Base-by-base conservation (phyloP, 2,329 filamentous ascomycete species). In the Hirsutella thompsonii region DNA sequence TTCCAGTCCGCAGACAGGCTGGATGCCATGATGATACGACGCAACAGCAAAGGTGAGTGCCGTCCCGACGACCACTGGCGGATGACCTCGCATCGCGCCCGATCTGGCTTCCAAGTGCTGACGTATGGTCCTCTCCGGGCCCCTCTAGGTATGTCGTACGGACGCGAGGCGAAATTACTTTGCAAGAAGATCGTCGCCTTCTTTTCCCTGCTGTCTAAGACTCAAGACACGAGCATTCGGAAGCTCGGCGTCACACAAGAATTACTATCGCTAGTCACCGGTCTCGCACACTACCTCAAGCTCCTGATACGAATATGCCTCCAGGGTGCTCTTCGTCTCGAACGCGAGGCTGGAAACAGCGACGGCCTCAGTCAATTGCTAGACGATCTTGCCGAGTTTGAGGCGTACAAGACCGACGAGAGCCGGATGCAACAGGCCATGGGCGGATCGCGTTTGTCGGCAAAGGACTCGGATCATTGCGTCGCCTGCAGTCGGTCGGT, bases 181-280 rank as follows among this genome's bases (percentile, higher is more conserved):
- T 98, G 92, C 70, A 98, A 98, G 64, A 98, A 98, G 63, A 94
- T 98, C 41, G 92, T 98, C 5, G 86, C 90, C 20, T 98, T 98
- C 68, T 98, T 98, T 60, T 88, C 88, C 11, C 69, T 98, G 16
- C 71, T 98, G 8, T 94, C 90, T 5, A 94, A 94, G 60, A 92
- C 89, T 1, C 90, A 96, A 57, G 89, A 95, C 55, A 86, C 81
- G 8, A 85, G 83, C n/a, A 79, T 85, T 30, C 76, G 86, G 43
- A 92, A 95, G 57, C 76, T 96, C 34, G 92, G 92, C 35, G 92
- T 98, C 26, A 98, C 92, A 8, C 92, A 98, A 59, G 92, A 98
- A 59, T 73, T 98, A n/a, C 66, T 98, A n/a, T 94, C 90, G 6
- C 73, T 98, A 8, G 92, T 98, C 40, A 98, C 92, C 32, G 90